These are phyloP conservation scores for Xerocomellus intermedius DNA, from an alignment of 768 basidiomycete genomes.

Conservation along the genomic window DNA sequence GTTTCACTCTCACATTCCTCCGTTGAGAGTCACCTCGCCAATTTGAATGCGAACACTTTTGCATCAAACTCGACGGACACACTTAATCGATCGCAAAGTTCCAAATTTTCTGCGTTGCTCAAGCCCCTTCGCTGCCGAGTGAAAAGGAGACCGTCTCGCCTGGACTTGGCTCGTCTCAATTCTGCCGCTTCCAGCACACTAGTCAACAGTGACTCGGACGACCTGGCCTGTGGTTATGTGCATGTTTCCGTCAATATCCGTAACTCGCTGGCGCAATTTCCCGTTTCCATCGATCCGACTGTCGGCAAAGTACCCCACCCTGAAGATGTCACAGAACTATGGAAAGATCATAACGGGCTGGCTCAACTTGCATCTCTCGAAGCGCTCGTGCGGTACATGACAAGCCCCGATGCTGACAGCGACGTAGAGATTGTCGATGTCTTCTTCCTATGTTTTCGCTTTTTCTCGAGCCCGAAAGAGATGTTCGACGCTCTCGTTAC, in stretches of 20 bases:
- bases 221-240: conserved; percentile 19
- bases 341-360: conserved; percentile 25
- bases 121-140: conserved; percentile 10
- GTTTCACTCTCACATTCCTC: conserved; percentile 6
- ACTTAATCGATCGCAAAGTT: background rate
- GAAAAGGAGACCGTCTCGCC: conserved; percentile 7
- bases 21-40: background rate
- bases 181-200: conserved; percentile 23
- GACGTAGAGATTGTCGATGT: conserved; percentile 47
- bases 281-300: conserved; percentile 22
- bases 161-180: background rate
- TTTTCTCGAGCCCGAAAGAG: conserved; percentile 53
- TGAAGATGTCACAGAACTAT: conserved; percentile 31
- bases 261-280: conserved; percentile 30
- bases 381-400: conserved; percentile 46
- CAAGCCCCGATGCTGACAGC: conserved; percentile 37
- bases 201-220: conserved; percentile 15
- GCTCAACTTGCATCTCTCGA: conserved; percentile 38
- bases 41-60: background rate
- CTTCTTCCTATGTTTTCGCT: conserved; percentile 73
- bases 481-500: conserved; percentile 44
- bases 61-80: conserved; percentile 4
- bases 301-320: conserved; percentile 32
- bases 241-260: conserved; percentile 25
- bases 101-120: conserved; percentile 17